Evolutionary conservation across 192 early-diverging fungal genomes (phyloP).

Genomic region (Allomyces macrogynus): DNA sequence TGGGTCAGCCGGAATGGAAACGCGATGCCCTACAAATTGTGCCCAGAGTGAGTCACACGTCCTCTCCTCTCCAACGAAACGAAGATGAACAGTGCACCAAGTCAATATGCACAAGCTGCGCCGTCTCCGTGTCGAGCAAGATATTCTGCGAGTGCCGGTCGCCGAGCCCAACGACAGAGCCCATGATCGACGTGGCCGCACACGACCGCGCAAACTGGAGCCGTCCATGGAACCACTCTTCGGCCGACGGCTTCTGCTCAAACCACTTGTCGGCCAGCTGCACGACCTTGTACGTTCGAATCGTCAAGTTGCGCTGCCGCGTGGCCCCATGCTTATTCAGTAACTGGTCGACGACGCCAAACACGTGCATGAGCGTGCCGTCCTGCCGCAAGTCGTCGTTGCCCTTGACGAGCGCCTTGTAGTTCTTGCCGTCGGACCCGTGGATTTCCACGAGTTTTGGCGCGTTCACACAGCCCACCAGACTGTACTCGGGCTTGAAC

Average conservation of each 20-base stretch:
- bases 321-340: slow-evolving; percentile 24
- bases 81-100: slow-evolving; percentile 11
- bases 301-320: slow-evolving; percentile 17
- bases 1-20: slow-evolving; percentile 85
- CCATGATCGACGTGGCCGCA: slow-evolving; percentile 67
- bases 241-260: slow-evolving; percentile 45
- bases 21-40: slow-evolving; percentile 47
- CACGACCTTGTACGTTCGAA: slow-evolving; percentile 36
- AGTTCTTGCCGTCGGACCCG: not conserved
- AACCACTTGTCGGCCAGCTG: slow-evolving; percentile 54
- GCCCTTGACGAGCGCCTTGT: slow-evolving; percentile 19
- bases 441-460: not conserved
- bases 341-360: slow-evolving; percentile 37
- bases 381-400: slow-evolving; percentile 61
- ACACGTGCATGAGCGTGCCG: slow-evolving; percentile 45
- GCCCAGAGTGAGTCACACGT: no score
- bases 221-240: slow-evolving; percentile 56
- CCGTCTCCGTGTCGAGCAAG: slow-evolving; percentile 55
- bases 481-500: not conserved
- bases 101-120: slow-evolving; percentile 86
- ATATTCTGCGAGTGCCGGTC: slow-evolving; percentile 91
- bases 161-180: slow-evolving; percentile 76
- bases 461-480: not conserved
- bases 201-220: slow-evolving; percentile 55
- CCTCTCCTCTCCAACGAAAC: not conserved